These are phyloP conservation scores for Ceratobasidium sp. DNA, from an alignment of 1,284 basidiomycete species.

Conservation along the genomic window DNA sequence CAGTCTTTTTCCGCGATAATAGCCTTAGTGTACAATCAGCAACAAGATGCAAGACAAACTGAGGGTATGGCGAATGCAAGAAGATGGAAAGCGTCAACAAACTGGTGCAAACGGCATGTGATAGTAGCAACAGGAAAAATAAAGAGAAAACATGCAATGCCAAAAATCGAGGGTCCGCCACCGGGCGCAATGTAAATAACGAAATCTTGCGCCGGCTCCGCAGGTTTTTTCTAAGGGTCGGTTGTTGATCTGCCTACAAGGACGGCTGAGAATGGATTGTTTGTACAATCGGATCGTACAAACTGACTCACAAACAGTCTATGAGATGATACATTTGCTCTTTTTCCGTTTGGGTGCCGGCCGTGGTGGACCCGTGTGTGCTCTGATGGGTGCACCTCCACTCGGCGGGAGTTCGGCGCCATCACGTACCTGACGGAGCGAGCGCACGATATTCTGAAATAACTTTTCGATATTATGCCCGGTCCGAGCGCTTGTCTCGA, in stretches of 20 bases:
- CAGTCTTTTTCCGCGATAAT: conserved; percentile 28
- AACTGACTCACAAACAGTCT: conserved; percentile 11
- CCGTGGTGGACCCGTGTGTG: not conserved
- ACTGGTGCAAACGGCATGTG: conserved; percentile 23
- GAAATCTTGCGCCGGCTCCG: conserved; percentile 28
- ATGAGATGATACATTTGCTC: conserved; percentile 34
- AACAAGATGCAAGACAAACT: conserved; percentile 30
- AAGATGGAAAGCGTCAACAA: conserved; percentile 8
- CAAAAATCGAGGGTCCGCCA: conserved; percentile 17
- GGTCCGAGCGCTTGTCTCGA: conserved; percentile 39
- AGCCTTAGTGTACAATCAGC: conserved; percentile 37
- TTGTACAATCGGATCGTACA: not conserved
- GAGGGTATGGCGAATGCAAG: conserved; percentile 36
- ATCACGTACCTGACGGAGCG: conserved; percentile 29
- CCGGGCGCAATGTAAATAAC: conserved; percentile 37
- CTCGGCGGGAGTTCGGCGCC: conserved; percentile 30
- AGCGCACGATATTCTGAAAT: conserved; percentile 31
- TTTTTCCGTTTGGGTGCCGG: conserved; percentile 12
- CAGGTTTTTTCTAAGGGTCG: conserved; percentile 37
- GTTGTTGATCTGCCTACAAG: conserved; percentile 27
- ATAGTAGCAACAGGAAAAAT: conserved; percentile 27
- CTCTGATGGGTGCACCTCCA: conserved; percentile 27
- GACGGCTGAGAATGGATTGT: conserved; percentile 13
- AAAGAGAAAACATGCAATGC: conserved; percentile 14
- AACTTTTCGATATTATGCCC: conserved; percentile 38